Evolutionary conservation across 768 basidiomycete genomes (phyloP).

Genomic region (Boletus vinaceobasis): DNA sequence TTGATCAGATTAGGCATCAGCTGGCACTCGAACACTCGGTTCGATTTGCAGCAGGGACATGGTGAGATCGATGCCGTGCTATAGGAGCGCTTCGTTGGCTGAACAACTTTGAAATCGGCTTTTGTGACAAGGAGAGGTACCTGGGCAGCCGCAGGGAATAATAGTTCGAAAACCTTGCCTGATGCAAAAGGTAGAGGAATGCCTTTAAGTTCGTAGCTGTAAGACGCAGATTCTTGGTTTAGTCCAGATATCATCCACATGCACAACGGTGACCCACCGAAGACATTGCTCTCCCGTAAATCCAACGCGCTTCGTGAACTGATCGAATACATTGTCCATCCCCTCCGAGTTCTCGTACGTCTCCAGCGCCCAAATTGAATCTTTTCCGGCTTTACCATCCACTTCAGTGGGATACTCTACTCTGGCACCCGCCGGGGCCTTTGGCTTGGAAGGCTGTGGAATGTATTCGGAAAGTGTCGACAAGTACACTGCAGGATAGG

Average conservation of each 20-base stretch:
- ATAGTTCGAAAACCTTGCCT: constrained; percentile 62
- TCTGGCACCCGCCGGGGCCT: constrained; percentile 36
- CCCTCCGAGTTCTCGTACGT: constrained; percentile 77
- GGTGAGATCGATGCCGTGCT: constrained; percentile 49
- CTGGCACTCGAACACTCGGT: constrained; percentile 87
- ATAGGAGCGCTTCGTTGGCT: constrained; percentile 49
- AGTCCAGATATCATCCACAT: background rate
- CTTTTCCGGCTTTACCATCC: constrained; percentile 43
- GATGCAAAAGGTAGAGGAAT: constrained; percentile 83
- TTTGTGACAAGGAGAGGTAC: constrained; percentile 54
- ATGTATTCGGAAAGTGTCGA: constrained; percentile 75
- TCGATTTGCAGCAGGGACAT: constrained; percentile 66
- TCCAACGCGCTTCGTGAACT: constrained; percentile 70
- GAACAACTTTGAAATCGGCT: constrained; percentile 53
- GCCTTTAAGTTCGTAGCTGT: constrained; percentile 85
- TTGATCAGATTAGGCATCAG: constrained; percentile 94
- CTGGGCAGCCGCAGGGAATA: constrained; percentile 63
- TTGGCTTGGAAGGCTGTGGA: constrained; percentile 51
- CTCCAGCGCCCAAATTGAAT: constrained; percentile 62
- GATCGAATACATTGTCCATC: constrained; percentile 82
- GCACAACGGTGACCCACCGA: constrained; percentile 46
- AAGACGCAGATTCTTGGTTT: background rate
- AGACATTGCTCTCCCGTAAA: constrained; percentile 82
- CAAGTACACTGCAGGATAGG: constrained; percentile 67
- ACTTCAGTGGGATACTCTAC: constrained; percentile 43